These are phyloP conservation scores for Domatiomyces catenatus DNA, from an alignment of 2,329 filamentous ascomycete species.

Conservation along the genomic window DNA sequence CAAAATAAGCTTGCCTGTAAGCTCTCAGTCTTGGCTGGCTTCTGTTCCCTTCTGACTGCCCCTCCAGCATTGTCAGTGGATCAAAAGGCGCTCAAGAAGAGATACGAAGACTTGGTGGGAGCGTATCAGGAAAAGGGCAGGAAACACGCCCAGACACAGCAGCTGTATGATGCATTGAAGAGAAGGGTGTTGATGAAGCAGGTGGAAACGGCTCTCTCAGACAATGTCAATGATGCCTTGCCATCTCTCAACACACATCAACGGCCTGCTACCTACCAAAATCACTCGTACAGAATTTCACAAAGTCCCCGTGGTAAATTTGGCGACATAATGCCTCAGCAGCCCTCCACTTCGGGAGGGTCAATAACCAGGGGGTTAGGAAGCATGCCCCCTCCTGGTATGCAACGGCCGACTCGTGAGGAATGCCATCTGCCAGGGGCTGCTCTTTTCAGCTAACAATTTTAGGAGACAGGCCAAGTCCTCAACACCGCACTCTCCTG, in stretches of 20 bases:
- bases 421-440: not conserved
- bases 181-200: conserved; percentile 38
- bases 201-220: conserved; percentile 40
- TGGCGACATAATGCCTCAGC: not conserved
- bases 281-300: conserved; percentile 13
- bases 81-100: conserved; percentile 48
- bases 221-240: conserved; percentile 35
- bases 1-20: conserved; percentile 49
- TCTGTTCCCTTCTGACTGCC: conserved; percentile 33
- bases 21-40: not conserved
- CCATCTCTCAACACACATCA: conserved; percentile 21
- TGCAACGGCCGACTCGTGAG: not conserved
- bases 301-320: not conserved
- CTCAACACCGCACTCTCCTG: conserved; percentile 3
- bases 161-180: conserved; percentile 42
- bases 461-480: conserved; percentile 1
- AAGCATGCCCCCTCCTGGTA: conserved; percentile 11
- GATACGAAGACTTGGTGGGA: conserved; percentile 55
- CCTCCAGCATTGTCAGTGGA: conserved; percentile 27
- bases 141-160: conserved; percentile 52
- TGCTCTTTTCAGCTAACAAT: conserved; percentile 1
- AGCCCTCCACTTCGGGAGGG: conserved; percentile 6
- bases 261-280: conserved; percentile 10
- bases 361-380: conserved; percentile 24
- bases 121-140: conserved; percentile 56